Evolutionary conservation across 2,329 filamentous ascomycete genomes (phyloP).

Genomic region (Trichoderma endophyticum): DNA sequence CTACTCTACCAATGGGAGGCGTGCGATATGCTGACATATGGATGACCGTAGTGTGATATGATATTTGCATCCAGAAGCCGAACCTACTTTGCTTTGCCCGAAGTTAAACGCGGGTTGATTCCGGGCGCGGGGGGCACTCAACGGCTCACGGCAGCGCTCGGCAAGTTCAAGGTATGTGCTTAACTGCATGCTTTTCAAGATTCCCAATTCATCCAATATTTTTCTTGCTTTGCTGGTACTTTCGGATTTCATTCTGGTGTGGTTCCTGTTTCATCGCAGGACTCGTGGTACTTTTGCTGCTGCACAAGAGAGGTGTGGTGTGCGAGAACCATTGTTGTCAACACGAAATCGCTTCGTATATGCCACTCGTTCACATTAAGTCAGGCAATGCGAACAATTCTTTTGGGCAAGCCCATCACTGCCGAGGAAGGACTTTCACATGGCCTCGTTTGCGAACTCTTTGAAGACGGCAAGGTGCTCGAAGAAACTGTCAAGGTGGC

Average conservation of each 20-base stretch:
- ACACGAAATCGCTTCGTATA: neutral
- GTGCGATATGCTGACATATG: neutral
- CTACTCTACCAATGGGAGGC: neutral
- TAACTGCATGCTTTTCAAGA: neutral
- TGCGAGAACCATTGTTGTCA: neutral
- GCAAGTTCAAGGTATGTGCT: conserved; percentile 39
- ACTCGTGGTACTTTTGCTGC: conserved; percentile 5
- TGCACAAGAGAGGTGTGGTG: neutral
- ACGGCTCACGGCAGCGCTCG: conserved; percentile 38
- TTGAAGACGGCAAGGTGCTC: conserved; percentile 28
- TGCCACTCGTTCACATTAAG: neutral
- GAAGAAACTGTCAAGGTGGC: conserved; percentile 27
- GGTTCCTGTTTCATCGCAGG: conserved; percentile 1
- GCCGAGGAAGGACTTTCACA: conserved; percentile 27
- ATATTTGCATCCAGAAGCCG: conserved; percentile 34
- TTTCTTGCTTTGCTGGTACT: neutral
- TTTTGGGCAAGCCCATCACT: conserved; percentile 29
- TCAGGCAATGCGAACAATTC: conserved; percentile 32
- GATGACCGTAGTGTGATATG: conserved; percentile 35
- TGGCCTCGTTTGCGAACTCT: conserved; percentile 28
- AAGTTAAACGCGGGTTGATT: conserved; percentile 40
- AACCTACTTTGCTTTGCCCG: conserved; percentile 39
- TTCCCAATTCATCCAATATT: neutral
- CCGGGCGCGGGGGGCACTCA: conserved; percentile 42
- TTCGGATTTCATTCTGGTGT: neutral